Conservation (phyloP, 1,284 basidiomycete species). For the Melampsora abietis-canadensis region DNA sequence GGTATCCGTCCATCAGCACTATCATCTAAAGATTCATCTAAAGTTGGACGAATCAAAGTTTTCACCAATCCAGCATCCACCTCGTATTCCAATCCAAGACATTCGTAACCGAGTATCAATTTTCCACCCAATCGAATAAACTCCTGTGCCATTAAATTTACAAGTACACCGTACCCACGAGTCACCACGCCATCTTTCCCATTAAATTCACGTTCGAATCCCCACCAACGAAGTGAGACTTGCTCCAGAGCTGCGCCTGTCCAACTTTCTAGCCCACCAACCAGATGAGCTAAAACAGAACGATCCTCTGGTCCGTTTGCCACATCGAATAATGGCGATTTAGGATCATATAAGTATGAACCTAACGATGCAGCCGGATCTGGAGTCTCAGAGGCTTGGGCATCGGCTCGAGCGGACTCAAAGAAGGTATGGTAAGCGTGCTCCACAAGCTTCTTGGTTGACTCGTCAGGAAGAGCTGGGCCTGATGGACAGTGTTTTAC, state of each 20-base stretch:
- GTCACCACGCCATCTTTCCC: constrained; percentile 53
- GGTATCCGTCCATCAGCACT: background rate
- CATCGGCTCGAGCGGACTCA: constrained; percentile 8
- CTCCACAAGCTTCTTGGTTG: constrained; percentile 9
- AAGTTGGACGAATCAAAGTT: background rate
- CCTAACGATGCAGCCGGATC: background rate
- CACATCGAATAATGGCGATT: constrained; percentile 23
- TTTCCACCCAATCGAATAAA: constrained; percentile 47
- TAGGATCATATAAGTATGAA: constrained; percentile 1
- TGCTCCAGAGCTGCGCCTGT: constrained; percentile 50
- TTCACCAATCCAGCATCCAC: constrained; percentile 7
- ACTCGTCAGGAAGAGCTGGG: constrained; percentile 11
- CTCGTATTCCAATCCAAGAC: constrained; percentile 26
- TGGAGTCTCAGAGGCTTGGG: constrained; percentile 15
- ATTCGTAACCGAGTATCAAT: constrained; percentile 48
- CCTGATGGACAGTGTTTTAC: constrained; percentile 5
- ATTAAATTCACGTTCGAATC: constrained; percentile 51
- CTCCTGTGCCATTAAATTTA: constrained; percentile 51
- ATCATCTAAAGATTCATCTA: background rate
- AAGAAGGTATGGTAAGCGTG: constrained; percentile 40
- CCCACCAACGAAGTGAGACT: constrained; percentile 52
- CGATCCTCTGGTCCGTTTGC: background rate
- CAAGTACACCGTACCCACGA: constrained; percentile 51
- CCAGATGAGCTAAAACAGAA: background rate
- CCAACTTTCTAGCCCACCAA: constrained; percentile 46